Percentiles rank a stretch among this genome's conserved stretches.
Evolutionary conservation across 1,284 basidiomycete genomes (phyloP).

Genomic region (Austroboletus novae-zelandiae): DNA sequence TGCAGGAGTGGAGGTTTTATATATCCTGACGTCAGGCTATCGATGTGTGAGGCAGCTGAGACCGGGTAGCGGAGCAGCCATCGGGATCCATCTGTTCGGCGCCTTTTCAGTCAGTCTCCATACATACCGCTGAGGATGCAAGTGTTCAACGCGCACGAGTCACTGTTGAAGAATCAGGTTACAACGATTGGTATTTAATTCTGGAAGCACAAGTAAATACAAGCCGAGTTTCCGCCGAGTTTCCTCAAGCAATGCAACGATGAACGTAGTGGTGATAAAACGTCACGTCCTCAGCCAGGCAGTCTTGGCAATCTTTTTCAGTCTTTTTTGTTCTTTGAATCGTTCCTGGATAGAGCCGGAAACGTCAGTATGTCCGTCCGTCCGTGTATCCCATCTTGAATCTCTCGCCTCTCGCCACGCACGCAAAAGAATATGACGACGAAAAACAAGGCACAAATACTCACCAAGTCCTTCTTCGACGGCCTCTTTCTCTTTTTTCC

Average conservation of each 20-base stretch:
- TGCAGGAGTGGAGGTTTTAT: no score
- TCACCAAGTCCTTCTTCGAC: slow-evolving; percentile 84
- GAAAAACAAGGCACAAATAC: slow-evolving; percentile 10
- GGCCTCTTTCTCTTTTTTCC: slow-evolving; percentile 74
- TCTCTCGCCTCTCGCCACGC: slow-evolving; percentile 19
- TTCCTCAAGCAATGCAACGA: not conserved
- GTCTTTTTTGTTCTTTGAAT: slow-evolving; percentile 81
- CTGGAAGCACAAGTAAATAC: slow-evolving; percentile 7
- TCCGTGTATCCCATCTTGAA: slow-evolving; percentile 15
- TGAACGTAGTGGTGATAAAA: not conserved
- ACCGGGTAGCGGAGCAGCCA: no score
- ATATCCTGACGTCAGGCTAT: no score
- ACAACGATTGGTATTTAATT: slow-evolving; percentile 4
- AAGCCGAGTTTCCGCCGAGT: no score
- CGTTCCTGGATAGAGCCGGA: slow-evolving; percentile 58
- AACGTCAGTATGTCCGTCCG: slow-evolving; percentile 26
- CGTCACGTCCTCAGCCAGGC: slow-evolving; percentile 77
- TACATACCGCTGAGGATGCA: no score
- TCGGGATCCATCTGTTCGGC: no score
- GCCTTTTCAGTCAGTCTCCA: no score
- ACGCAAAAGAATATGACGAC: slow-evolving; percentile 16
- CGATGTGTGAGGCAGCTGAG: no score
- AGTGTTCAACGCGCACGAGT: no score
- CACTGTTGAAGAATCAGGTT: not conserved
- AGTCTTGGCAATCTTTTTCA: slow-evolving; percentile 83